Conservation (phyloP, 345 rosid genomes). For the Atalantia buxifolia region DNA sequence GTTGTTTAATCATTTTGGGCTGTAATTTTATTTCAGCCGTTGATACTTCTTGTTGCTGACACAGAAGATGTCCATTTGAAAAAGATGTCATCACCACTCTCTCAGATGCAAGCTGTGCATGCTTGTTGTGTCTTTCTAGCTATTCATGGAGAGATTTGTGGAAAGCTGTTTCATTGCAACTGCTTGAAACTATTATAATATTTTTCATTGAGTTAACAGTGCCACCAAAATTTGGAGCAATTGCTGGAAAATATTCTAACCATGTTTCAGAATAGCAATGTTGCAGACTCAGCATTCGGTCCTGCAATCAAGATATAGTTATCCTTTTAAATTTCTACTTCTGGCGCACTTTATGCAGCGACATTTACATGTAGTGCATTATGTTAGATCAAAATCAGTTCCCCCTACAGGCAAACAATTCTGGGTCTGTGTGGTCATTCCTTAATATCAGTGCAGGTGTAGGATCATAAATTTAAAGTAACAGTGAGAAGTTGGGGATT, state of each 20-base stretch:
- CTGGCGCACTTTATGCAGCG: background rate
- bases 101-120: conserved; percentile 60
- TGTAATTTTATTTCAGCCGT: conserved; percentile 35
- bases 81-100: conserved; percentile 83
- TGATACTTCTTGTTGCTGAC: conserved; percentile 96
- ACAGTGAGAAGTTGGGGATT: background rate
- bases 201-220: conserved; percentile 29
- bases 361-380: background rate
- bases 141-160: background rate
- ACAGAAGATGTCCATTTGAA: conserved; percentile 91
- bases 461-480: background rate
- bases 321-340: background rate
- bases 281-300: conserved; percentile 92
- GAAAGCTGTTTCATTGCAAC: background rate
- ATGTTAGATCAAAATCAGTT: background rate
- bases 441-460: background rate
- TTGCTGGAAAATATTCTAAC: conserved; percentile 89
- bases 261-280: conserved; percentile 77
- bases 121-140: background rate
- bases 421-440: background rate
- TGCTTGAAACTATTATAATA: background rate
- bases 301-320: conserved; percentile 82
- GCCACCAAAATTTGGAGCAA: conserved; percentile 88
- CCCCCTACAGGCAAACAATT: background rate
- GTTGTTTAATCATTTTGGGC: background rate